Percentiles rank a stretch among this genome's conserved stretches.
phyloP scores from a whole-genome alignment of 352 stramenopile genomes.

The Phytopythium aichiense region DNA sequence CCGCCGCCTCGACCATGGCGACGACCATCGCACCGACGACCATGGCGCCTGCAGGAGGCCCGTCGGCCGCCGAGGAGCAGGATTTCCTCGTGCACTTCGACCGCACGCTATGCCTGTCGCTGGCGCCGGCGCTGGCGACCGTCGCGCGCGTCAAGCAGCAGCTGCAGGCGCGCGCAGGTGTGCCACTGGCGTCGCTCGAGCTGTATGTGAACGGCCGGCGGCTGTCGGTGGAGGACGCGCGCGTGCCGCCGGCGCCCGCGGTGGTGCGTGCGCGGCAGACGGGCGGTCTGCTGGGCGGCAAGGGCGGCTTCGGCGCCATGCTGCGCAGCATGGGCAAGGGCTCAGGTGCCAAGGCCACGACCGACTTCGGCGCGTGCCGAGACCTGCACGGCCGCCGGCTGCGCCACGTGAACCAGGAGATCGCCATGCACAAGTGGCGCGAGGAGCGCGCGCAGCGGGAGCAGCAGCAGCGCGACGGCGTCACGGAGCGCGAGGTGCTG shows the following conservation, averaged over 20 bases:
- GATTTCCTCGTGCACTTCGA: slow-evolving; percentile 84
- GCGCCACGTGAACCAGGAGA: slow-evolving; percentile 86
- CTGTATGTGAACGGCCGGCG: slow-evolving; percentile 55
- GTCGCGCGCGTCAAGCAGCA: slow-evolving; percentile 33
- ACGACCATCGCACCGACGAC: background rate
- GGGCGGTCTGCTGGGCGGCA: slow-evolving; percentile 67
- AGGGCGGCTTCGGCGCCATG: slow-evolving; percentile 86
- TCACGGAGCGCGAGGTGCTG: slow-evolving; percentile 62
- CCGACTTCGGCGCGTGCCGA: slow-evolving; percentile 75
- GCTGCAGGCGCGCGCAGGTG: slow-evolving; percentile 39
- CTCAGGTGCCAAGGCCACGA: slow-evolving; percentile 61
- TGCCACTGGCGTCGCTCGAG: slow-evolving; percentile 48
- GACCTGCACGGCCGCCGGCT: slow-evolving; percentile 75
- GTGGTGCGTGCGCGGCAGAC: slow-evolving; percentile 62
- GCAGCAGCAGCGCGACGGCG: slow-evolving; percentile 36
- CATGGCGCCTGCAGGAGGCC: slow-evolving; percentile 18
- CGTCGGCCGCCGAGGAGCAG: slow-evolving; percentile 18
- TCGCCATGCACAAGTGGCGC: slow-evolving; percentile 79
- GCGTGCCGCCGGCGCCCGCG: slow-evolving; percentile 42
- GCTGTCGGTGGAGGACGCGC: slow-evolving; percentile 26
- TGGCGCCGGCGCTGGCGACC: slow-evolving; percentile 32
- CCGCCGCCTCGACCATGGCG: too few species aligned
- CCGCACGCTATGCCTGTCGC: slow-evolving; percentile 65
- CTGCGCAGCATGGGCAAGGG: slow-evolving; percentile 76
- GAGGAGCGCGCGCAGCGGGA: slow-evolving; percentile 49